Evolutionary conservation across 1,284 basidiomycete genomes (phyloP).

Genomic region (Ustilago curta): DNA sequence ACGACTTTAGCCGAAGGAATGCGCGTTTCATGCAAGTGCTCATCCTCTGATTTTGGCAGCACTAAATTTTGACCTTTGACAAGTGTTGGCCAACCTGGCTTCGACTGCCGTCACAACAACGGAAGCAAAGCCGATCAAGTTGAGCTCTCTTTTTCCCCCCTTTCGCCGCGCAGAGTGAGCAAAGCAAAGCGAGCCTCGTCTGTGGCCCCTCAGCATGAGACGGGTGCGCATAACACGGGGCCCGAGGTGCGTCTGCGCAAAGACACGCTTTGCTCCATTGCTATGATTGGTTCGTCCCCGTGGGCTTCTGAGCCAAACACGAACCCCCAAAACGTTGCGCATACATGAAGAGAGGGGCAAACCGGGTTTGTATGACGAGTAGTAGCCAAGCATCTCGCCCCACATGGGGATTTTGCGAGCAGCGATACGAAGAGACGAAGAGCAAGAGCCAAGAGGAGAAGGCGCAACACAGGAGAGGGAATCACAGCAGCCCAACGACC

Average conservation of each 20-base stretch:
- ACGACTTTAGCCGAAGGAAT: conserved; percentile 24
- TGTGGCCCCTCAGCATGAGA: conserved; percentile 18
- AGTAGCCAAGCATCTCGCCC: not conserved
- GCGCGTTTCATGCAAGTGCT: conserved; percentile 4
- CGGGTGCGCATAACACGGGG: conserved; percentile 1
- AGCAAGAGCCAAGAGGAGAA: not conserved
- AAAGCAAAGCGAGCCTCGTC: conserved; percentile 5
- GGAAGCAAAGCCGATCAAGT: conserved; percentile 8
- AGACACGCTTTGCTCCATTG: not conserved
- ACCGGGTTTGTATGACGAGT: not conserved
- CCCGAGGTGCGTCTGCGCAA: conserved; percentile 5
- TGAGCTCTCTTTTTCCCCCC: not conserved
- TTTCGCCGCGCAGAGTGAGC: not conserved
- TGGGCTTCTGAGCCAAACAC: conserved; percentile 10
- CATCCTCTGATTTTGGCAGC: not conserved
- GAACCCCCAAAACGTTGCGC: not conserved
- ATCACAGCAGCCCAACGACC: not conserved
- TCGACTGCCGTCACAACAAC: not conserved
- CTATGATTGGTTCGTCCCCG: conserved; percentile 17
- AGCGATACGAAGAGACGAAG: not conserved
- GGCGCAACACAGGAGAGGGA: not conserved
- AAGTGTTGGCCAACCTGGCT: not conserved
- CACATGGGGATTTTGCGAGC: conserved; percentile 1
- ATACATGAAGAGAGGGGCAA: conserved; percentile 10
- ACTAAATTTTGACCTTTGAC: not conserved